Conservation (phyloP, 257 asterid genomes). For the Ilex asprella region DNA sequence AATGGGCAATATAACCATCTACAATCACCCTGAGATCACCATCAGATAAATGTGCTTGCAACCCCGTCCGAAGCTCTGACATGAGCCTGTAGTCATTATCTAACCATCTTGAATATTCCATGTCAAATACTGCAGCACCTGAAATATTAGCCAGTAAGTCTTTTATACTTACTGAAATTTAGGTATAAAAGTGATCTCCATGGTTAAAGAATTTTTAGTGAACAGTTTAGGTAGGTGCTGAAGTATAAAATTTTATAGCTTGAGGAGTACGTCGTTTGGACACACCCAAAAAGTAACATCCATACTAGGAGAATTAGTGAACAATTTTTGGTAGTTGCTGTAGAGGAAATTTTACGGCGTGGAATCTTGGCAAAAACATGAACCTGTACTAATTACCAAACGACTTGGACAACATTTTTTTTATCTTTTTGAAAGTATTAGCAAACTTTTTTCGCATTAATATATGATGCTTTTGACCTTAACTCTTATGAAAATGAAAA, state of each 20-base stretch:
- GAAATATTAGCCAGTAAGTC: slow-evolving; percentile 1
- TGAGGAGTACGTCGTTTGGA: neutral
- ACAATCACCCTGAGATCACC: slow-evolving; percentile 62
- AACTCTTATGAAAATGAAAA: too few relatives aligned
- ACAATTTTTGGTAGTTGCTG: too few relatives aligned
- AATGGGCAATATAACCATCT: slow-evolving; percentile 68
- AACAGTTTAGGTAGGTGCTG: slow-evolving; percentile 10
- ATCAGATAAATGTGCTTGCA: slow-evolving; percentile 73
- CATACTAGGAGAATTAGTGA: too few relatives aligned
- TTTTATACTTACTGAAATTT: neutral
- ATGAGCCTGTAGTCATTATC: slow-evolving; percentile 81
- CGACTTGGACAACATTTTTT: too few relatives aligned
- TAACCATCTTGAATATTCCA: slow-evolving; percentile 91
- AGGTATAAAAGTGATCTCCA: too few relatives aligned
- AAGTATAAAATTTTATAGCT: slow-evolving; percentile 16
- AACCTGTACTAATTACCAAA: too few relatives aligned
- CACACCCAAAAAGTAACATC: too few relatives aligned
- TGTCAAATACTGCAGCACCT: slow-evolving; percentile 87
- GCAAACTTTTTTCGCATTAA: too few relatives aligned
- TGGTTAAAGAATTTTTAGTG: neutral
- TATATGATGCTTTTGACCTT: too few relatives aligned
- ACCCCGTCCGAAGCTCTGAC: slow-evolving; percentile 67
- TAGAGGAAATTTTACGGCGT: too few relatives aligned
- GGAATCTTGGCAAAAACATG: too few relatives aligned
- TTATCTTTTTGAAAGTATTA: too few relatives aligned